Evolutionary conservation across 2,329 filamentous ascomycete genomes (phyloP).

Genomic region (Phoma sp.): DNA sequence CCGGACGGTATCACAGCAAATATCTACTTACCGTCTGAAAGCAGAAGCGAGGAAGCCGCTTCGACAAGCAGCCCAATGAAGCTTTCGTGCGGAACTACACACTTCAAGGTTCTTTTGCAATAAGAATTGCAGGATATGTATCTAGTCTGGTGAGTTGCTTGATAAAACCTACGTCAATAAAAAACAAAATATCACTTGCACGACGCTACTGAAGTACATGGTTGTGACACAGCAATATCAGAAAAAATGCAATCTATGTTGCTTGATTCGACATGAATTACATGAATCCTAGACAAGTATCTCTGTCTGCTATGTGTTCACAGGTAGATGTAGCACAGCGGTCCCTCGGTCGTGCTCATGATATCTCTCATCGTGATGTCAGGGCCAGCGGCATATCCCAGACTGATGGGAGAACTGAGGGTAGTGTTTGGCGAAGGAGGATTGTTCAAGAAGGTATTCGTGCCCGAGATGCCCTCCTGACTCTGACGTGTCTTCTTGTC

Average conservation of each 20-base stretch:
- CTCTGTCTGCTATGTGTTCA: slow-evolving; percentile 11
- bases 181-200: too few relatives aligned
- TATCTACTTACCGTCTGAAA: neutral
- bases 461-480: slow-evolving; percentile 49
- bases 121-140: neutral
- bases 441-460: slow-evolving; percentile 52
- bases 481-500: slow-evolving; percentile 45
- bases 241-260: too few relatives aligned
- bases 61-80: neutral
- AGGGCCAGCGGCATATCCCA: slow-evolving; percentile 45
- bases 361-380: slow-evolving; percentile 32
- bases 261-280: too few relatives aligned
- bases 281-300: too few relatives aligned
- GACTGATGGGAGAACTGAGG: slow-evolving; percentile 50
- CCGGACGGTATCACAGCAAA: neutral
- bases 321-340: slow-evolving; percentile 44
- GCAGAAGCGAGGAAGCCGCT: neutral
- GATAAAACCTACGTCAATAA: too few relatives aligned
- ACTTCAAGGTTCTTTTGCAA: neutral
- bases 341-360: slow-evolving; percentile 41
- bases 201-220: too few relatives aligned
- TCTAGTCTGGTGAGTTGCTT: neutral
- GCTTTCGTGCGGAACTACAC: neutral
- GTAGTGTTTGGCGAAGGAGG: slow-evolving; percentile 55
- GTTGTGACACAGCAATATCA: too few relatives aligned